Base-by-base conservation (phyloP, 78 protist genomes). In the Dictyostelium purpureum region DNA sequence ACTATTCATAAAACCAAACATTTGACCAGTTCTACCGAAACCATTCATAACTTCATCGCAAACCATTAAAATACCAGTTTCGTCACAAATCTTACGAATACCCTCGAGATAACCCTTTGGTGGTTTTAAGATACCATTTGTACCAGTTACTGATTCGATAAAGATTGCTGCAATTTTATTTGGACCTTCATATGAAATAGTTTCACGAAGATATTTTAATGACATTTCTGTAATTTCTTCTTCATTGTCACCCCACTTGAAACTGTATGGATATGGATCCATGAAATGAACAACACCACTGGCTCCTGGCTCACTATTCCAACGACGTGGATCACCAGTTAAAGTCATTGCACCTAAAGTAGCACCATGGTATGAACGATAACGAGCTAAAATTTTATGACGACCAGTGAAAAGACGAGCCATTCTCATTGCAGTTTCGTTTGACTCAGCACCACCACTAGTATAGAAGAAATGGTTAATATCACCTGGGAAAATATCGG, bases 1-100 rank as follows among this genome's bases (percentile, higher is more conserved):
- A 11, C 61, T 35, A 57, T 93, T 80, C 93, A 61, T 61, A 56
- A 93, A 93, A 59, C 96, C 96, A 80, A 80, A 93, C 93, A 93
- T 74, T 26, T 87, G 56, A 63, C 96, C 96, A 31, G 96, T 93
- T 38, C 96, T 56, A 59, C 96, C 93, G 35, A 93, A 93, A 9
- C 96, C 96, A 69, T 76, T 82, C 96, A 93, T 93, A 40, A 93
- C 96, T 73, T 93, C 96, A 77, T 93, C 96, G 14, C 90, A 80
- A 49, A 93, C 88, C 82, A 79, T 69, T 19, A 93, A 71, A 14
- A 93, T 93, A 45, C 93, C 89, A 35, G 80, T 33, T 82, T 93
- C 77, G 45, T 93, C 96, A 59, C 96, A 93, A 45, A 93, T 80
- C 38, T 88, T 75, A 59, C 96, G 70, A 37, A 93, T 43, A 21